These are phyloP conservation scores for Pseudocercospora fijiensis DNA, from an alignment of 2,329 filamentous ascomycete species.

Conservation along the genomic window DNA sequence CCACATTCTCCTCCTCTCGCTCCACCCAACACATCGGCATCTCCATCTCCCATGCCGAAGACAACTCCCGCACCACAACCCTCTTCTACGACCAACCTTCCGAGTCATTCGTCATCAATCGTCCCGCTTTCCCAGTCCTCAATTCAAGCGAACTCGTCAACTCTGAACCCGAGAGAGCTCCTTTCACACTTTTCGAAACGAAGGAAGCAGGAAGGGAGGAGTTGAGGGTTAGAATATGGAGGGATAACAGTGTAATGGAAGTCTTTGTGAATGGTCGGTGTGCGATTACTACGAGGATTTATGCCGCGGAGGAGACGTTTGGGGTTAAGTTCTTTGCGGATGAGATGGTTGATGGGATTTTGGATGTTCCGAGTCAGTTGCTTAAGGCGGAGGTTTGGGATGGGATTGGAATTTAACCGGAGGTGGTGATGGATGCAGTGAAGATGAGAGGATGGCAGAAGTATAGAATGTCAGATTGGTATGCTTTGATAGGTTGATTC, in stretches of 20 bases:
- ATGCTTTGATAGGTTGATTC: not conserved
- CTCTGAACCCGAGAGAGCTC: constrained; percentile 34
- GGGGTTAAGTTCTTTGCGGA: constrained; percentile 31
- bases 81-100: constrained; percentile 42
- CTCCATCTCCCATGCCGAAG: constrained; percentile 29
- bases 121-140: constrained; percentile 36
- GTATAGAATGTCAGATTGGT: not conserved
- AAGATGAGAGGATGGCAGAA: not conserved
- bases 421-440: too few relatives aligned
- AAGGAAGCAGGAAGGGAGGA: constrained; percentile 27
- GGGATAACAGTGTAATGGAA: constrained; percentile 47
- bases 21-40: constrained; percentile 26
- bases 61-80: constrained; percentile 37
- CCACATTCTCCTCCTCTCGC: constrained; percentile 27
- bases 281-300: constrained; percentile 42
- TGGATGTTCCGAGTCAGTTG: constrained; percentile 19
- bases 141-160: constrained; percentile 40
- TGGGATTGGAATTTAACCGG: constrained; percentile 21
- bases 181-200: constrained; percentile 49
- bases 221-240: constrained; percentile 45
- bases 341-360: constrained; percentile 16
- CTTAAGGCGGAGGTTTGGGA: constrained; percentile 28
- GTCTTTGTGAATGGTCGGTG: constrained; percentile 49
- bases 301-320: constrained; percentile 30
- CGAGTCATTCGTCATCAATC: constrained; percentile 46